phyloP scores from a whole-genome alignment of 441 rosid species.

The Pelargonium australe region DNA sequence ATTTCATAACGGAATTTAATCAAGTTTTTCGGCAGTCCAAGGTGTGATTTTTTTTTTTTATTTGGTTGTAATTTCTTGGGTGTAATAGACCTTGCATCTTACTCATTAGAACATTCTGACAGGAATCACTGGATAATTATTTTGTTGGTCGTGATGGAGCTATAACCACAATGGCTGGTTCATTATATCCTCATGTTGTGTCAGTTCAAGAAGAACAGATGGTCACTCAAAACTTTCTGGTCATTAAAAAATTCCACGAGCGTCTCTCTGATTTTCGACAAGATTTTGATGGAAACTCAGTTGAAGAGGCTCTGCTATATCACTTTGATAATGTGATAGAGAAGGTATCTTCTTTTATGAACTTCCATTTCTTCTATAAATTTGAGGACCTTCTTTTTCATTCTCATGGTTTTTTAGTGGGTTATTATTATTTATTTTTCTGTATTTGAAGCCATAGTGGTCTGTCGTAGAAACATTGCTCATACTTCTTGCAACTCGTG shows the following conservation, averaged over 20 bases:
- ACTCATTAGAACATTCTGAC: slow-evolving; percentile 28
- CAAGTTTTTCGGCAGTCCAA: slow-evolving; percentile 55
- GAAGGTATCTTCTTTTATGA: slow-evolving; percentile 40
- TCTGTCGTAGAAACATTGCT: background rate
- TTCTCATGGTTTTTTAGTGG: too few species aligned
- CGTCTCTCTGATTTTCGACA: slow-evolving; percentile 36
- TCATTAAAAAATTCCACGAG: slow-evolving; percentile 54
- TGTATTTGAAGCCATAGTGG: background rate
- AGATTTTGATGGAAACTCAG: slow-evolving; percentile 43
- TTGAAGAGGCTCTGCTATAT: slow-evolving; percentile 39
- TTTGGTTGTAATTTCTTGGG: slow-evolving; percentile 10
- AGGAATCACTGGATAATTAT: slow-evolving; percentile 58
- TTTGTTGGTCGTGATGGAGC: slow-evolving; percentile 43
- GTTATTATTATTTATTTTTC: too few species aligned
- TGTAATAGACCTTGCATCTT: slow-evolving; percentile 18
- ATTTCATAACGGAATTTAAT: slow-evolving; percentile 49
- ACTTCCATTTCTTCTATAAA: background rate
- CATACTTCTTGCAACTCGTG: slow-evolving; percentile 14
- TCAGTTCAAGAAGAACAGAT: slow-evolving; percentile 44
- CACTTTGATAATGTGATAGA: slow-evolving; percentile 41
- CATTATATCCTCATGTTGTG: slow-evolving; percentile 35
- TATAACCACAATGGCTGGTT: slow-evolving; percentile 28
- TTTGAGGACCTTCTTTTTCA: too few species aligned
- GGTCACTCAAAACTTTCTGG: slow-evolving; percentile 50
- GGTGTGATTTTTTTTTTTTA: slow-evolving; percentile 40